These are phyloP conservation scores for Pichia heedii DNA, from an alignment of 805 yeast species.

Conservation along the genomic window DNA sequence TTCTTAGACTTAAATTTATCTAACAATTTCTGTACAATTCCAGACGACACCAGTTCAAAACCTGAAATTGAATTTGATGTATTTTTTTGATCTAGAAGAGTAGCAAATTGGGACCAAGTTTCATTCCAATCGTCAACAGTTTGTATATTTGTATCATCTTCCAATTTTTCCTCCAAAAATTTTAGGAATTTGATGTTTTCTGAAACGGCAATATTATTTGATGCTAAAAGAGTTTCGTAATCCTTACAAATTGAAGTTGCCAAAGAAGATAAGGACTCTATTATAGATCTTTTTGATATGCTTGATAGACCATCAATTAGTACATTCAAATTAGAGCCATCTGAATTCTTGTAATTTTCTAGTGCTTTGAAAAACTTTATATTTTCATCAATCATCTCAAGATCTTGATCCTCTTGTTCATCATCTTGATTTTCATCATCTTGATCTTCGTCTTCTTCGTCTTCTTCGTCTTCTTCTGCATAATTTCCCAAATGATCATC, in stretches of 20 bases:
- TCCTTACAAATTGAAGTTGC: slow-evolving; percentile 11
- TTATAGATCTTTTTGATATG: slow-evolving; percentile 3
- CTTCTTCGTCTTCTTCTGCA: slow-evolving; percentile 16
- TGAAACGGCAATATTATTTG: slow-evolving; percentile 18
- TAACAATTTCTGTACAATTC: slow-evolving; percentile 41
- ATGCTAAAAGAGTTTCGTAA: slow-evolving; percentile 14
- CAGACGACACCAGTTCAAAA: slow-evolving; percentile 66
- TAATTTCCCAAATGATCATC: slow-evolving; percentile 12
- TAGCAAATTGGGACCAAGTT: slow-evolving; percentile 32
- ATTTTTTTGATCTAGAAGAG: neutral
- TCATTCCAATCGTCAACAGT: slow-evolving; percentile 25
- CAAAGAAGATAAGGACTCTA: neutral
- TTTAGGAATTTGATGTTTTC: slow-evolving; percentile 24
- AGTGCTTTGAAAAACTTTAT: too few species aligned
- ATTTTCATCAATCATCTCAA: neutral
- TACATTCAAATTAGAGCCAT: neutral
- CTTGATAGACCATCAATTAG: slow-evolving; percentile 12
- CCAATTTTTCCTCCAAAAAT: slow-evolving; percentile 19
- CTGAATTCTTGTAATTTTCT: neutral
- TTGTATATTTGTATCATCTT: slow-evolving; percentile 13
- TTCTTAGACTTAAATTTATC: slow-evolving; percentile 26
- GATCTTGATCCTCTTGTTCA: slow-evolving; percentile 14
- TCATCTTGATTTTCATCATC: slow-evolving; percentile 14
- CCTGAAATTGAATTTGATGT: slow-evolving; percentile 41
- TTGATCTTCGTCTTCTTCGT: slow-evolving; percentile 11